phyloP scores from a whole-genome alignment of 1,139 yeast genomes.

The Candida labiduridarum region DNA sequence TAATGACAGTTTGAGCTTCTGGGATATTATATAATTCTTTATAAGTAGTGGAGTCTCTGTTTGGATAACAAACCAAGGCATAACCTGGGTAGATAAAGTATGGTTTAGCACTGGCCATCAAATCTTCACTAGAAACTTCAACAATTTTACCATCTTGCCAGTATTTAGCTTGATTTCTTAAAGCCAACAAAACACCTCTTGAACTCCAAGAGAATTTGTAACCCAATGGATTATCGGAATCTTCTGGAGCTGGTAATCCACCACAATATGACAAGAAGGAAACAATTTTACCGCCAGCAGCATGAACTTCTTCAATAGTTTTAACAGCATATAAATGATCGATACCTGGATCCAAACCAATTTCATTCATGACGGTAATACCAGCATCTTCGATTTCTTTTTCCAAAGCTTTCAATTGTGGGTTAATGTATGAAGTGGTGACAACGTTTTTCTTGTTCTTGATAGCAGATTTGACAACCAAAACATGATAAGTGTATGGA shows the following conservation, averaged over 20 bases:
- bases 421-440: constrained; percentile 94
- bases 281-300: constrained; percentile 85
- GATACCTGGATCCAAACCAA: constrained; percentile 96
- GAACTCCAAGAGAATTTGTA: constrained; percentile 99
- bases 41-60: constrained; percentile 95
- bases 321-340: constrained; percentile 98
- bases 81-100: constrained; percentile 95
- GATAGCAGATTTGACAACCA: constrained; percentile 92
- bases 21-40: constrained; percentile 91
- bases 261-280: constrained; percentile 97
- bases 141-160: constrained; percentile 85
- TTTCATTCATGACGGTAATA: constrained; percentile 88
- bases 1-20: constrained; percentile 93
- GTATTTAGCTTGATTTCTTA: constrained; percentile 90
- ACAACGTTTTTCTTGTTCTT: constrained; percentile 90
- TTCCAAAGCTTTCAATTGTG: constrained; percentile 83
- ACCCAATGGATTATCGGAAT: constrained; percentile 96
- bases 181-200: constrained; percentile 93
- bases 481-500: constrained; percentile 93
- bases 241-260: constrained; percentile 97
- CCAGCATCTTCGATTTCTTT: constrained; percentile 82
- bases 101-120: constrained; percentile 95
- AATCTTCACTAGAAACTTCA: constrained; percentile 80
- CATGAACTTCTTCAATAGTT: constrained; percentile 96
- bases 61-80: constrained; percentile 94